phyloP scores from a whole-genome alignment of 139 green algal genomes.

The Chlorella sp. region DNA sequence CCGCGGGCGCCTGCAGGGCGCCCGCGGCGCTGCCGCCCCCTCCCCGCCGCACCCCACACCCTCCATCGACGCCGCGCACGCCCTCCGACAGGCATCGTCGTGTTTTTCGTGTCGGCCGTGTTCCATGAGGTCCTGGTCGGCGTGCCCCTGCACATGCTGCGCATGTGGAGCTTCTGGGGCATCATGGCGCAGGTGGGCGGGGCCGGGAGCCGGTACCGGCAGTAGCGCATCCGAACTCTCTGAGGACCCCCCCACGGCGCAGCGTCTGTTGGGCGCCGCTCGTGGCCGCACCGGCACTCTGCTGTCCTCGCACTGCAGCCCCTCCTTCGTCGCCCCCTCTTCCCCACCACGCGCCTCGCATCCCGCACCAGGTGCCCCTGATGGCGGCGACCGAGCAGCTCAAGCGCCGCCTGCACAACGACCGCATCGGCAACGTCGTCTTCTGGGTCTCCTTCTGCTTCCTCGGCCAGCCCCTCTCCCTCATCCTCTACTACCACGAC shows the following conservation, averaged over 20 bases:
- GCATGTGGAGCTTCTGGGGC: slow-evolving; percentile 80
- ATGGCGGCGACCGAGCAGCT: slow-evolving; percentile 71
- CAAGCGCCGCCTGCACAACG: slow-evolving; percentile 50
- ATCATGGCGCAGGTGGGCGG: slow-evolving; percentile 71
- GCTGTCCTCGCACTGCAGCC: neutral
- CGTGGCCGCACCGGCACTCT: neutral
- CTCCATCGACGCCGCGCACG: neutral
- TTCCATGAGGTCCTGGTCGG: slow-evolving; percentile 88
- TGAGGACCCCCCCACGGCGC: too few relatives aligned
- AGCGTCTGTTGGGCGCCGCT: too few relatives aligned
- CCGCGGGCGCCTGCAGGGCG: neutral
- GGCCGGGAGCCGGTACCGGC: neutral
- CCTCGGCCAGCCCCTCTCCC: slow-evolving; percentile 84
- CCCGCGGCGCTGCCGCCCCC: neutral
- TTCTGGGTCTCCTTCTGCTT: slow-evolving; percentile 95
- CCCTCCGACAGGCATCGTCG: slow-evolving; percentile 46
- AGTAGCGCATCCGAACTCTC: too few relatives aligned
- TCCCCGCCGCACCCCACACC: neutral
- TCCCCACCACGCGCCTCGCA: neutral
- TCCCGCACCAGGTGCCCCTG: slow-evolving; percentile 66
- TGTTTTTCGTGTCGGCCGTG: slow-evolving; percentile 83
- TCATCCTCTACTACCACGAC: slow-evolving; percentile 90
- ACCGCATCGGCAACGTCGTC: slow-evolving; percentile 75
- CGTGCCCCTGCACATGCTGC: slow-evolving; percentile 86
- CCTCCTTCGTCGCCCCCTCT: neutral